phyloP scores from a whole-genome alignment of 2,329 filamentous ascomycete genomes.

The Sporothrix phasma region DNA sequence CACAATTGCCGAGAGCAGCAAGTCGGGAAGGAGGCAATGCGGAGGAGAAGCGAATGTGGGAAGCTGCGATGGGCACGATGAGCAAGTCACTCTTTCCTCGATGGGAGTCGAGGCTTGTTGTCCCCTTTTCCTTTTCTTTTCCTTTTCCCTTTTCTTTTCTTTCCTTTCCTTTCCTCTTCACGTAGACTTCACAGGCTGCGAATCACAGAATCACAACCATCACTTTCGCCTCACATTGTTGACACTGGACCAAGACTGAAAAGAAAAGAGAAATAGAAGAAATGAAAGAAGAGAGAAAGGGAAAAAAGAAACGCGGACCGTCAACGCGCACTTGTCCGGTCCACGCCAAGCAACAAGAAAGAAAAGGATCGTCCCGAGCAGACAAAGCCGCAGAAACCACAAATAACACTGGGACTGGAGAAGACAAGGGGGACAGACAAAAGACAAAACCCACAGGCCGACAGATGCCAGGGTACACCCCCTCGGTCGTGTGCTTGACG shows the following conservation, averaged over 20 bases:
- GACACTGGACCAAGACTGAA: not conserved
- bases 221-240: not conserved
- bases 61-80: not conserved
- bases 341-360: not conserved
- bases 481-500: not conserved
- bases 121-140: not conserved
- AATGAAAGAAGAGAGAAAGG: not conserved
- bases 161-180: not conserved
- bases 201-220: no score
- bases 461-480: not conserved
- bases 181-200: not conserved
- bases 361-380: not conserved
- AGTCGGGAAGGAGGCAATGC: not conserved
- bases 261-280: not conserved
- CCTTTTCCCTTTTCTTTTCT: not conserved
- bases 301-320: not conserved
- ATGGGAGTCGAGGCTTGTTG: not conserved
- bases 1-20: constrained; percentile 2
- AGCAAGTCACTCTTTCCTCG: not conserved
- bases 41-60: not conserved
- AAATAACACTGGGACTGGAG: not conserved
- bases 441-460: not conserved
- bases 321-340: not conserved
- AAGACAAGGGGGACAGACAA: no score
- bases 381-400: not conserved